Evolutionary conservation across 345 rosid genomes (phyloP).

Genomic region (Theobroma cacao): DNA sequence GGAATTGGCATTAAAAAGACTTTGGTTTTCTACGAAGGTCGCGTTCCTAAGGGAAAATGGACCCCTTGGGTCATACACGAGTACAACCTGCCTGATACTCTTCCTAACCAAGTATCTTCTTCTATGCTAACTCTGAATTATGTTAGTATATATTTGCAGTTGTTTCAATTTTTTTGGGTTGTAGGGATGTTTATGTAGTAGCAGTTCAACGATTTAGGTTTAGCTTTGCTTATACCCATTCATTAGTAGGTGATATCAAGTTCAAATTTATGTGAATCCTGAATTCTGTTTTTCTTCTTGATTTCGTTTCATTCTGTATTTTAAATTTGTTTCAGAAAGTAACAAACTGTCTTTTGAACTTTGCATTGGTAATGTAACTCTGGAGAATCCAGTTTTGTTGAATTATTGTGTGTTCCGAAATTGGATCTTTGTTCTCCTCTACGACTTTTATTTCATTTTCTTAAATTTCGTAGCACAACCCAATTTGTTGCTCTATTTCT

Average conservation of each 20-base stretch:
- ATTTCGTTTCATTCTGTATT: background rate
- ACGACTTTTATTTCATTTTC: background rate
- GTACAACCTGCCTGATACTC: constrained; percentile 2
- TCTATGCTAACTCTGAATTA: background rate
- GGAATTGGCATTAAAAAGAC: constrained; percentile 41
- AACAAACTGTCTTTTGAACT: background rate
- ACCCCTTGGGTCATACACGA: constrained; percentile 19
- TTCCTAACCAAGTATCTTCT: constrained; percentile 14
- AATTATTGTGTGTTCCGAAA: background rate
- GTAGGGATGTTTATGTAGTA: background rate
- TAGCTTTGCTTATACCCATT: background rate
- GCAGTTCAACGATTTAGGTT: background rate
- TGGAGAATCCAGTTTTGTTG: background rate
- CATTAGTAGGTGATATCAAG: background rate
- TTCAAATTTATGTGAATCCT: background rate
- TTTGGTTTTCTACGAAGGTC: constrained; percentile 33
- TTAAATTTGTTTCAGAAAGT: background rate
- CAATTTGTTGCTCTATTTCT: background rate
- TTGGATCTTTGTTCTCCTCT: background rate
- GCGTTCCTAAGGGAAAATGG: constrained; percentile 5
- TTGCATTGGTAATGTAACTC: background rate
- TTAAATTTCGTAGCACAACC: background rate
- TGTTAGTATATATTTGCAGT: background rate
- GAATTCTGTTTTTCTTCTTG: background rate
- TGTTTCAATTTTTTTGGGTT: background rate